phyloP scores from a whole-genome alignment of 2,329 filamentous ascomycete genomes.

The Aureobasidium sp. region DNA sequence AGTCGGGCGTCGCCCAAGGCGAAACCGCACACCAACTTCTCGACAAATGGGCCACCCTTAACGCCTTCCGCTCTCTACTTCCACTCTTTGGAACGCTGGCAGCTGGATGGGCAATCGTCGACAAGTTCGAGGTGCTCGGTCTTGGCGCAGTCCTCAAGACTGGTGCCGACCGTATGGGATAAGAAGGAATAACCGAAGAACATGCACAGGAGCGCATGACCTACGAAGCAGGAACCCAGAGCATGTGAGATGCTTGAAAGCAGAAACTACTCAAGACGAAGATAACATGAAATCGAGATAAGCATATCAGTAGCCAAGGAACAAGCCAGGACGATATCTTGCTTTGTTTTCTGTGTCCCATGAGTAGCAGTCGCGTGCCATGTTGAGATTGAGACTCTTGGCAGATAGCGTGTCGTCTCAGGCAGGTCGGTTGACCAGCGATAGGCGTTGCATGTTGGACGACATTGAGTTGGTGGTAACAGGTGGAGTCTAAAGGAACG shows the following conservation, averaged over 20 bases:
- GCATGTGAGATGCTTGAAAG: slow-evolving; percentile 2
- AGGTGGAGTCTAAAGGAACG: not conserved
- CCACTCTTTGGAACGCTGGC: slow-evolving; percentile 20
- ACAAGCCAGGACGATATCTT: not conserved
- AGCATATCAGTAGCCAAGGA: not conserved
- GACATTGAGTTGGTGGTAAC: not conserved
- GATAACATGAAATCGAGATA: not conserved
- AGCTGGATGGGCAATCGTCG: slow-evolving; percentile 27
- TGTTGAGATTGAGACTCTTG: not conserved
- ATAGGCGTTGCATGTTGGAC: not conserved
- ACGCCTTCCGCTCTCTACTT: slow-evolving; percentile 38
- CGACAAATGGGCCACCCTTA: slow-evolving; percentile 49
- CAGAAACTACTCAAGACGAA: not conserved
- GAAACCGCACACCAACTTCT: slow-evolving; percentile 47
- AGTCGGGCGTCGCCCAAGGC: slow-evolving; percentile 33
- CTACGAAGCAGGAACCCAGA: not conserved
- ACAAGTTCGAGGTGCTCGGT: slow-evolving; percentile 23
- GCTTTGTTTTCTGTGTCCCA: not conserved
- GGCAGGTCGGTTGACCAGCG: not conserved
- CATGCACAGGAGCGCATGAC: not conserved
- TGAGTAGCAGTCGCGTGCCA: not conserved
- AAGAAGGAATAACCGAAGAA: not conserved
- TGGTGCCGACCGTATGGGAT: slow-evolving; percentile 23
- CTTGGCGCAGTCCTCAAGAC: slow-evolving; percentile 22
- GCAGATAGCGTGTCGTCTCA: not conserved